Conservation (phyloP, 2,329 filamentous ascomycete species). For the Ambrosiella beaveri region DNA sequence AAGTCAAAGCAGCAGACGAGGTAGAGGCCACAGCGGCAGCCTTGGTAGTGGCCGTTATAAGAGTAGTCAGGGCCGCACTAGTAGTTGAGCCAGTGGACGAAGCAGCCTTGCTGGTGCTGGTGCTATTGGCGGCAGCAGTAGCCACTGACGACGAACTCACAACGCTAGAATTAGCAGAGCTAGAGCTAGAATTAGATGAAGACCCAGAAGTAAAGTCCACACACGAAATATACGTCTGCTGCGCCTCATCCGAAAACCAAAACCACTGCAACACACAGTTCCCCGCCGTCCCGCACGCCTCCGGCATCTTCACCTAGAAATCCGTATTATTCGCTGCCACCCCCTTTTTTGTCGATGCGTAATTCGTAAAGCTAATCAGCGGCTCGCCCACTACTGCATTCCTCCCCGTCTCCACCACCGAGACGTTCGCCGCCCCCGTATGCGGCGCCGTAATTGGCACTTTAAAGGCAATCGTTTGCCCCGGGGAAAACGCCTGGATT, state of each 20-base stretch:
- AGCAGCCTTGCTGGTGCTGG: neutral
- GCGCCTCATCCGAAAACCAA: conserved; percentile 22
- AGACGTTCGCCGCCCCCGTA: conserved; percentile 35
- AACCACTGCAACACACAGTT: conserved; percentile 29
- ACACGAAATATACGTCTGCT: conserved; percentile 25
- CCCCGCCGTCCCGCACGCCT: conserved; percentile 18
- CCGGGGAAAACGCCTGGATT: conserved; percentile 26
- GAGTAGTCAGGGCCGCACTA: neutral
- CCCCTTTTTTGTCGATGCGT: conserved; percentile 29
- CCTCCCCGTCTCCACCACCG: conserved; percentile 35
- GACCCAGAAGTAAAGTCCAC: conserved; percentile 19
- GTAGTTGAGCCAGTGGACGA: neutral
- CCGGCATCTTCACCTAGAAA: conserved; percentile 26
- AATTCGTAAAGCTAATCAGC: conserved; percentile 36
- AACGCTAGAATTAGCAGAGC: neutral
- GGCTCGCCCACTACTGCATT: conserved; percentile 34
- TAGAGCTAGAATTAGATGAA: conserved; percentile 1
- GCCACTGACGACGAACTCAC: neutral
- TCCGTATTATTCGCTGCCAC: conserved; percentile 26
- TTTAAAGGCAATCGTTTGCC: conserved; percentile 27
- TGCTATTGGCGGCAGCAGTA: neutral
- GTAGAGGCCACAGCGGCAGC: neutral
- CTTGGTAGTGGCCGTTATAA: neutral
- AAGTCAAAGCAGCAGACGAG: neutral
- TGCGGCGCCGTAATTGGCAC: conserved; percentile 27